phyloP scores from a whole-genome alignment of 2,329 filamentous ascomycete species.

The Fusarium subtropicale region DNA sequence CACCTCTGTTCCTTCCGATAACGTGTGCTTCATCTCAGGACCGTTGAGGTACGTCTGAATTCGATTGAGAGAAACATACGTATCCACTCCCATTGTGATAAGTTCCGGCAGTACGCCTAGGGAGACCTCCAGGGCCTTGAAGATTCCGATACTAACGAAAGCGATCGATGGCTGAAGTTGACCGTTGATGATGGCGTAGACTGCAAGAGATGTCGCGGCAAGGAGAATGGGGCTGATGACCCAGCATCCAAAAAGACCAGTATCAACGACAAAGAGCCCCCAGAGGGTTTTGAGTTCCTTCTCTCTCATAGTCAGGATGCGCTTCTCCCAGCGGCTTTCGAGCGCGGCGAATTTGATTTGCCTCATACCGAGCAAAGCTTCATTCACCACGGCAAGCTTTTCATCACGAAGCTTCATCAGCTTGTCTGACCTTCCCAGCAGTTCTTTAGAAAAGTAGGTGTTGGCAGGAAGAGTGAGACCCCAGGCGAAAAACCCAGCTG shows the following conservation, averaged over 20 bases:
- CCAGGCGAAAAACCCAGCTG: constrained; percentile 74
- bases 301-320: constrained; percentile 71
- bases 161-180: constrained; percentile 77
- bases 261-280: constrained; percentile 73
- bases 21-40: constrained; percentile 69
- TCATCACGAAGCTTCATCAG: constrained; percentile 82
- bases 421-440: constrained; percentile 72
- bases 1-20: constrained; percentile 68
- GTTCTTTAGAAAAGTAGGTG: constrained; percentile 72
- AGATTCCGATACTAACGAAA: constrained; percentile 81
- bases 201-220: constrained; percentile 75
- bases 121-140: constrained; percentile 78
- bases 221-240: constrained; percentile 79
- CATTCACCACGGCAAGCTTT: constrained; percentile 80
- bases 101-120: constrained; percentile 79
- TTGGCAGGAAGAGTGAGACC: constrained; percentile 75
- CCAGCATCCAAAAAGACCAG: constrained; percentile 74
- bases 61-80: constrained; percentile 76
- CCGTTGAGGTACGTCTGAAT: constrained; percentile 78
- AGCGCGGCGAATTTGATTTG: constrained; percentile 88
- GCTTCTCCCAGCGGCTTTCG: constrained; percentile 79
- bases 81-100: constrained; percentile 76
- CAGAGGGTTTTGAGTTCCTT: constrained; percentile 75
- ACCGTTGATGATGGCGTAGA: constrained; percentile 74
- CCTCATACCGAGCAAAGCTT: constrained; percentile 81